Percentiles rank a stretch among this genome's conserved stretches.
Conservation (phyloP, 225 moss, liverwort and hornwort genomes). For the Antitrichia curtipendula region DNA sequence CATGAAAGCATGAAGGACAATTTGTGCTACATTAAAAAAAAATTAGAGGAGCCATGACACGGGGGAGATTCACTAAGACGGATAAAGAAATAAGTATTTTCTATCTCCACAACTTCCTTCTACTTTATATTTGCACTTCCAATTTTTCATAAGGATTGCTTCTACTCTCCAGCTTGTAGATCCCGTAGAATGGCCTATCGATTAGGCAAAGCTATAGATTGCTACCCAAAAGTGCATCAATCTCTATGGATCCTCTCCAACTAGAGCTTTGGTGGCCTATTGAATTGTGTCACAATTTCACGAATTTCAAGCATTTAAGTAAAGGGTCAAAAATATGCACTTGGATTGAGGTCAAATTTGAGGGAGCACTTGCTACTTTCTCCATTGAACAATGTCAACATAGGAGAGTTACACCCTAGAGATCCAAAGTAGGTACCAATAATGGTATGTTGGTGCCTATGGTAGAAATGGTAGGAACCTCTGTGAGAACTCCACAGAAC, state of each 20-base stretch:
- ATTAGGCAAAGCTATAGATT: not conserved
- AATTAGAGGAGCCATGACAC: not conserved
- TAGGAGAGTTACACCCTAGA: too few species aligned
- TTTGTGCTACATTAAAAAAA: not conserved
- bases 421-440: too few species aligned
- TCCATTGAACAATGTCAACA: too few species aligned
- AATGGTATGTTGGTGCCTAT: too few species aligned
- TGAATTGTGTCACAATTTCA: too few species aligned
- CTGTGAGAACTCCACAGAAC: too few species aligned
- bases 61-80: not conserved
- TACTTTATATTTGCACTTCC: not conserved
- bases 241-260: not conserved
- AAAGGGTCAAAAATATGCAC: too few species aligned
- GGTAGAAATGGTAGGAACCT: too few species aligned
- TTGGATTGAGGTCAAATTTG: too few species aligned
- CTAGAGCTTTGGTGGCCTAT: too few species aligned
- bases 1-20: not conserved
- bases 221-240: not conserved
- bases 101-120: not conserved
- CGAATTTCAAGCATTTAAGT: too few species aligned
- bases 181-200: fast-evolving
- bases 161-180: not conserved
- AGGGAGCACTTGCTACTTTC: too few species aligned
- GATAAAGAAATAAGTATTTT: not conserved
- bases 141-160: not conserved